Evolutionary conservation across 2,329 filamentous ascomycete genomes (phyloP).

Genomic region (Sclerotinia subarctica): DNA sequence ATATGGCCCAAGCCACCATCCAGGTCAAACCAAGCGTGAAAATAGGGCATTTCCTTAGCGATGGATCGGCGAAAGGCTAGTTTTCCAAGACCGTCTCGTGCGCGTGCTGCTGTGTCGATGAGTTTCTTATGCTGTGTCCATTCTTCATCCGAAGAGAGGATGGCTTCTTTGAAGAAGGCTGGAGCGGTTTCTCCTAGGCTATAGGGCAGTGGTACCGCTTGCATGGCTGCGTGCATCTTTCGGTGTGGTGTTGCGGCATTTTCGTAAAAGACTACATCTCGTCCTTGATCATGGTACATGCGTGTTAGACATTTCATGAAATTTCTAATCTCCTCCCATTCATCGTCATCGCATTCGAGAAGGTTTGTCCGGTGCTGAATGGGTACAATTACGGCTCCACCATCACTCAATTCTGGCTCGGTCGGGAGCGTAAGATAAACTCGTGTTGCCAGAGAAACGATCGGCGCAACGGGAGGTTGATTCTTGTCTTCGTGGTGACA

Average conservation of each 20-base stretch:
- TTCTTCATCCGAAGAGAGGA: constrained; percentile 82
- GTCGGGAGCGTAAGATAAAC: constrained; percentile 87
- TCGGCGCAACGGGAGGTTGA: constrained; percentile 73
- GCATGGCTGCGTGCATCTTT: constrained; percentile 79
- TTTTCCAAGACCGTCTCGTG: constrained; percentile 69
- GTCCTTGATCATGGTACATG: constrained; percentile 90
- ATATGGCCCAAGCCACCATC: constrained; percentile 92
- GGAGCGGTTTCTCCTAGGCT: constrained; percentile 87
- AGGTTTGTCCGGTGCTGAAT: constrained; percentile 84
- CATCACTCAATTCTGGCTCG: constrained; percentile 79
- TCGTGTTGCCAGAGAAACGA: constrained; percentile 81
- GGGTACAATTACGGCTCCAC: constrained; percentile 84
- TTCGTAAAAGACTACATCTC: constrained; percentile 95
- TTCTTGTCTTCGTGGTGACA: constrained; percentile 87
- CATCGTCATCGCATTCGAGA: constrained; percentile 96
- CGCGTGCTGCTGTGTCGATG: constrained; percentile 75
- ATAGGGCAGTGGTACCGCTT: constrained; percentile 83
- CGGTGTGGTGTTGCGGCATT: constrained; percentile 81
- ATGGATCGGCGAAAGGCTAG: constrained; percentile 77
- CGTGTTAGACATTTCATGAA: constrained; percentile 97
- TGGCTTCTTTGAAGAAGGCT: constrained; percentile 93
- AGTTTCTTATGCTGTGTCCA: constrained; percentile 96
- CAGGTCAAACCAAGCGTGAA: constrained; percentile 92
- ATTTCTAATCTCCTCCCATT: constrained; percentile 98
- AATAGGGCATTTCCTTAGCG: constrained; percentile 97